These are phyloP conservation scores for Nevesoporus exiguus DNA, from an alignment of 768 basidiomycete species.

Conservation along the genomic window DNA sequence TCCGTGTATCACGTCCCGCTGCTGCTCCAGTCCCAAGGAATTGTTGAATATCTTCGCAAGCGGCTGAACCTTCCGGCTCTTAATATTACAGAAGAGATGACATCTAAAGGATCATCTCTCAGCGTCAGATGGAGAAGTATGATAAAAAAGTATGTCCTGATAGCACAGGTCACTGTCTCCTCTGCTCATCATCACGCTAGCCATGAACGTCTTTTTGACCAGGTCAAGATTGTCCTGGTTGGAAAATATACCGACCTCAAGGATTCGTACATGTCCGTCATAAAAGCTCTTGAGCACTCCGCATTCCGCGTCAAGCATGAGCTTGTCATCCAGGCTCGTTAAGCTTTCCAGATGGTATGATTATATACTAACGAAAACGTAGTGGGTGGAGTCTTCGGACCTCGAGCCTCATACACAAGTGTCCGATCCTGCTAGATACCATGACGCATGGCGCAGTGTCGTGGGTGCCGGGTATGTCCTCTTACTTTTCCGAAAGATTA, in stretches of 20 bases:
- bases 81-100: conserved; percentile 51
- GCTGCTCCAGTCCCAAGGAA: conserved; percentile 88
- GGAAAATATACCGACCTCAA: conserved; percentile 97
- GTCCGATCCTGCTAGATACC: conserved; percentile 81
- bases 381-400: conserved; percentile 98
- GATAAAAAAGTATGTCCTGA: conserved; percentile 63
- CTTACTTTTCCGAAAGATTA: not conserved
- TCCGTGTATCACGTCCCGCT: conserved; percentile 98
- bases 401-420: conserved; percentile 80
- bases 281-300: conserved; percentile 95
- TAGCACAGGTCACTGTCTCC: not conserved
- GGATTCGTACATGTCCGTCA: conserved; percentile 98
- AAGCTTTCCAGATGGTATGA: not conserved
- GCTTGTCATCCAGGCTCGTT: conserved; percentile 70
- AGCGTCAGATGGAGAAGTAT: conserved; percentile 76
- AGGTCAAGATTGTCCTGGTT: conserved; percentile 85
- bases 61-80: conserved; percentile 71
- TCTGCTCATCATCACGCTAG: conserved; percentile 38
- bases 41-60: conserved; percentile 77
- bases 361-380: conserved; percentile 6
- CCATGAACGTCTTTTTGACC: conserved; percentile 91
- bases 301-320: conserved; percentile 89
- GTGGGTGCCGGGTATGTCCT: conserved; percentile 78
- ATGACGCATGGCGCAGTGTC: conserved; percentile 92
- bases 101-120: conserved; percentile 61